Conservation (phyloP, 2,329 filamentous ascomycete genomes). For the Botrytis aclada region DNA sequence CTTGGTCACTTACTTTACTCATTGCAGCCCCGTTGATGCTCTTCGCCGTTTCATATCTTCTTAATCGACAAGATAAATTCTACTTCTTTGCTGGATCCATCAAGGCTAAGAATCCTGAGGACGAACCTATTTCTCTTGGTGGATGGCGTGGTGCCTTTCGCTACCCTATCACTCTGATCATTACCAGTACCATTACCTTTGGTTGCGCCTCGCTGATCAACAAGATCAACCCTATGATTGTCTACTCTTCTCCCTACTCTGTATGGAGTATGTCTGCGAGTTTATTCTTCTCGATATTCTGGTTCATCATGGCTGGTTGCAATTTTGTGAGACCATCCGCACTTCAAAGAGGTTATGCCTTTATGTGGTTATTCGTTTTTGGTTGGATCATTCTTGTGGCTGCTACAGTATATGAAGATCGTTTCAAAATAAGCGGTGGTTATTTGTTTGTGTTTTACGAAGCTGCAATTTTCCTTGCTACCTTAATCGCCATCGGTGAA, state of each 20-base stretch:
- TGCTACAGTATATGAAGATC: constrained; percentile 72
- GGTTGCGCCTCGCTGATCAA: constrained; percentile 71
- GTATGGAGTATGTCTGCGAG: constrained; percentile 87
- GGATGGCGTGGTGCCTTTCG: constrained; percentile 82
- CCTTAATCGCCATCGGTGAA: constrained; percentile 74
- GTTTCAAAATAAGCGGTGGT: constrained; percentile 67
- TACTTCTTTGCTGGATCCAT: constrained; percentile 74
- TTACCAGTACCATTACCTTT: constrained; percentile 66
- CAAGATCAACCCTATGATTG: constrained; percentile 83
- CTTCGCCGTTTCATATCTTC: constrained; percentile 63
- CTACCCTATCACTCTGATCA: constrained; percentile 70
- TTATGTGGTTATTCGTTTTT: constrained; percentile 79
- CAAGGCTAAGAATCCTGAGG: constrained; percentile 56
- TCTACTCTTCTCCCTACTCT: constrained; percentile 85
- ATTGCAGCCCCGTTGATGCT: constrained; percentile 75
- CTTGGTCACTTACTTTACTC: constrained; percentile 78
- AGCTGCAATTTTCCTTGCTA: constrained; percentile 68
- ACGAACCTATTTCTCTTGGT: constrained; percentile 61
- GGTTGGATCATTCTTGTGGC: constrained; percentile 71
- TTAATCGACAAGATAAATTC: constrained; percentile 74
- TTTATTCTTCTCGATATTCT: constrained; percentile 75
- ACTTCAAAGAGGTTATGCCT: constrained; percentile 74
- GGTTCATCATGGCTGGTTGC: constrained; percentile 77
- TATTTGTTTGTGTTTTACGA: constrained; percentile 84
- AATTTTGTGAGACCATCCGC: constrained; percentile 81